A percentile compares a stretch with the other conserved stretches of the same genome.
phyloP scores from a whole-genome alignment of 2,329 filamentous ascomycete species.

The Hymenoscyphus infarciens region DNA sequence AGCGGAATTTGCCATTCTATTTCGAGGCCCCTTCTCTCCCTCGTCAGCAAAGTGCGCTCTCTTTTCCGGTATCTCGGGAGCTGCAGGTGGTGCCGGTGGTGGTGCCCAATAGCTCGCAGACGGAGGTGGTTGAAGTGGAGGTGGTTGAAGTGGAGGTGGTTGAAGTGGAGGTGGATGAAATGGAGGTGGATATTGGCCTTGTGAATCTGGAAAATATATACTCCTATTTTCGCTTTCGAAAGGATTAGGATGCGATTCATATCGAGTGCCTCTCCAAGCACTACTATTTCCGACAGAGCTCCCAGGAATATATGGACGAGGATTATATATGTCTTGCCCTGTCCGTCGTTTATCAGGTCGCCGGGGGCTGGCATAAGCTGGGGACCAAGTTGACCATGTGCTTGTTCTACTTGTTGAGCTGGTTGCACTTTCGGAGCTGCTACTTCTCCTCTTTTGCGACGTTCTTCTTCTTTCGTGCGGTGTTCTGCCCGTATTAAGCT shows the following conservation, averaged over 20 bases:
- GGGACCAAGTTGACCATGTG: not conserved
- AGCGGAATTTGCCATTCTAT: not conserved
- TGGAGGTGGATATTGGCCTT: not conserved
- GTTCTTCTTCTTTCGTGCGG: not conserved
- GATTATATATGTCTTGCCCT: not conserved
- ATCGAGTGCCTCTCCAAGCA: not conserved
- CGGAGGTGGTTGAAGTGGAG: not conserved
- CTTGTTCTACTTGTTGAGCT: not conserved
- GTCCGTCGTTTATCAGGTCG: not conserved
- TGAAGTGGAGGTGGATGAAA: not conserved
- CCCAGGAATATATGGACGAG: not conserved
- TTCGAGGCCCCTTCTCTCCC: not conserved
- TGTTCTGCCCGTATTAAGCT: not conserved
- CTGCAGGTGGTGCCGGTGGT: not conserved
- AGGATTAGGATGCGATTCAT: not conserved
- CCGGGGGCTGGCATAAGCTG: not conserved
- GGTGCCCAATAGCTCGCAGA: too few species aligned
- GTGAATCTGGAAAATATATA: not conserved
- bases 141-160: not conserved
- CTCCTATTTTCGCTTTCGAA: not conserved
- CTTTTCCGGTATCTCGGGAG: not conserved
- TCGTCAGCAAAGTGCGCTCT: constrained; percentile 3
- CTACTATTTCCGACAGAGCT: not conserved
- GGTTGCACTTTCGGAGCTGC: not conserved
- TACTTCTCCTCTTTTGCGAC: not conserved